Percentiles rank a stretch among this genome's conserved stretches.
Evolutionary conservation across 345 rosid genomes (phyloP).

Genomic region (Capsella bursapastoris): DNA sequence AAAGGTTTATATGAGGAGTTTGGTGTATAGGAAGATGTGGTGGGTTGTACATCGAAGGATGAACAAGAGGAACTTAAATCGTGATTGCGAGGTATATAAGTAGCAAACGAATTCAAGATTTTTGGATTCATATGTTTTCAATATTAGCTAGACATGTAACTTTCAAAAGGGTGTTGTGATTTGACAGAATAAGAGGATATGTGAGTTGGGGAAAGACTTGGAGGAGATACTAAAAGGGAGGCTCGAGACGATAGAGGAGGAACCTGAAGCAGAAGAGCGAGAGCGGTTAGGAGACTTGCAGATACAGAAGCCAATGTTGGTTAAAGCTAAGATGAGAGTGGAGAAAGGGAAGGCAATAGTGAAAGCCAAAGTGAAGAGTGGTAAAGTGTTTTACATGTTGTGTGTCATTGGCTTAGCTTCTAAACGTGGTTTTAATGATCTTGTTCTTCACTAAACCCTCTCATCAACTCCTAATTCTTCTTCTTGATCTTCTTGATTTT

Average conservation of each 20-base stretch:
- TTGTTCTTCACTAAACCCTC: slow-evolving; percentile 38
- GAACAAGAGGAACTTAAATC: slow-evolving; percentile 34
- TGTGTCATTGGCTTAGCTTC: slow-evolving; percentile 45
- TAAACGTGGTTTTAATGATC: slow-evolving; percentile 39
- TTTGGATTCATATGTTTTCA: slow-evolving; percentile 8
- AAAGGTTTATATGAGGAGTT: slow-evolving; percentile 36
- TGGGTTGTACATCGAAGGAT: slow-evolving; percentile 38
- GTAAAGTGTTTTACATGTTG: slow-evolving; percentile 47
- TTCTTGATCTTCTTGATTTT: slow-evolving; percentile 10
- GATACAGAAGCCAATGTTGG: slow-evolving; percentile 35
- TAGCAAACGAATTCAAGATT: neutral
- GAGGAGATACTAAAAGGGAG: slow-evolving; percentile 45
- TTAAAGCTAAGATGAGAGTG: slow-evolving; percentile 38
- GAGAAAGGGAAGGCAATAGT: slow-evolving; percentile 45
- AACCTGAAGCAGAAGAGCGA: slow-evolving; percentile 45
- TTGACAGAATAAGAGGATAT: slow-evolving; percentile 37
- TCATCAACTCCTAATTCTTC: slow-evolving; percentile 19
- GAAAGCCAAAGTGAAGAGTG: slow-evolving; percentile 43
- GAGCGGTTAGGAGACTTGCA: slow-evolving; percentile 30
- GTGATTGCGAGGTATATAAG: slow-evolving; percentile 39
- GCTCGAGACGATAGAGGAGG: slow-evolving; percentile 47
- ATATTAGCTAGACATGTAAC: slow-evolving; percentile 3
- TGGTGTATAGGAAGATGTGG: slow-evolving; percentile 45
- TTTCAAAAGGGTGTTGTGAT: slow-evolving; percentile 5
- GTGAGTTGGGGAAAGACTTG: slow-evolving; percentile 44